Conservation (phyloP, 2,329 filamentous ascomycete species). For the Trichoderma lentiforme region DNA sequence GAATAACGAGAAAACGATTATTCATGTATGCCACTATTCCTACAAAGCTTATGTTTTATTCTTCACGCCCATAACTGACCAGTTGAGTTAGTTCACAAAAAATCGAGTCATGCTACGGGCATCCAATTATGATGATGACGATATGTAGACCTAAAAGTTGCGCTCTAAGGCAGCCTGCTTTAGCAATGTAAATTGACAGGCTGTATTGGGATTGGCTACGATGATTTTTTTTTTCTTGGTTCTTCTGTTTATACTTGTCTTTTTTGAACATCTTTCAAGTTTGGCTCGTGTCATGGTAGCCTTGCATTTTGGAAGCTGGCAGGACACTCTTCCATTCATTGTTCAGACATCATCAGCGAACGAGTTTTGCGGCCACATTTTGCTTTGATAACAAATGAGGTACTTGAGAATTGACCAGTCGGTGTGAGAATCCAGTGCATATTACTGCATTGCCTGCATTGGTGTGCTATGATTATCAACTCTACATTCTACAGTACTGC, state of each 20-base stretch:
- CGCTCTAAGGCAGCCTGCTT: not conserved
- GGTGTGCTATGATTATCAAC: not conserved
- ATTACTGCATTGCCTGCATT: not conserved
- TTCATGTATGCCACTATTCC: not conserved
- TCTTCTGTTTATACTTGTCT: not conserved
- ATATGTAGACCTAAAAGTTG: not conserved
- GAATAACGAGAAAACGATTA: slow-evolving; percentile 2
- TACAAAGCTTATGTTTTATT: not conserved
- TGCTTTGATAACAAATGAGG: slow-evolving; percentile 3
- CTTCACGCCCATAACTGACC: not conserved
- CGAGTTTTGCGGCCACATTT: slow-evolving; percentile 3
- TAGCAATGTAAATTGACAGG: slow-evolving; percentile 11
- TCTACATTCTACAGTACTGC: not conserved
- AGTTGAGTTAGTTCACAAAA: not conserved
- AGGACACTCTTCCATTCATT: slow-evolving; percentile 15
- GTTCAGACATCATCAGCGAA: slow-evolving; percentile 7
- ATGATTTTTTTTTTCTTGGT: not conserved
- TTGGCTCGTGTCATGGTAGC: not conserved
- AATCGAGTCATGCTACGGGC: not conserved
- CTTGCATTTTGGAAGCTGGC: slow-evolving; percentile 14
- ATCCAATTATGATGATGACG: not conserved
- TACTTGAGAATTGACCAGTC: slow-evolving; percentile 1
- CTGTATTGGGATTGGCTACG: slow-evolving; percentile 1
- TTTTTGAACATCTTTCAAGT: not conserved
- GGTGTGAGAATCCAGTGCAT: not conserved